These are phyloP conservation scores for Penicillium brevicompactum DNA, from an alignment of 2,329 filamentous ascomycete species.

Conservation along the genomic window DNA sequence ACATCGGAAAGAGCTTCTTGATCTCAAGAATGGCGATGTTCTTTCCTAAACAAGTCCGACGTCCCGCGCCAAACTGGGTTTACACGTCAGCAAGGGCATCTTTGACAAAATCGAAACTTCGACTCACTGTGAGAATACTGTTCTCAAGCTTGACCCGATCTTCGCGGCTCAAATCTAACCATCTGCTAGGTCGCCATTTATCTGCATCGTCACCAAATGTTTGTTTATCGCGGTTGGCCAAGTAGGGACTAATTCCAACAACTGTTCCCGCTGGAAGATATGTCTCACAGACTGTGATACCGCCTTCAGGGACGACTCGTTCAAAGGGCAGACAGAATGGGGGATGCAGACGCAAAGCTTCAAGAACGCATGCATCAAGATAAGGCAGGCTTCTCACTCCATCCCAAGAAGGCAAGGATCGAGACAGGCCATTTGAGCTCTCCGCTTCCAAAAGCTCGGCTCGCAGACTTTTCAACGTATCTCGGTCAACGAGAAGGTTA, in stretches of 20 bases:
- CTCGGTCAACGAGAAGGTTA: conserved; percentile 12
- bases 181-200: conserved; percentile 23
- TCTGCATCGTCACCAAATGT: conserved; percentile 25
- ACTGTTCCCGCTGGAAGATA: conserved; percentile 12
- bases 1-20: conserved; percentile 22
- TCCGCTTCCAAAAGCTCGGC: conserved; percentile 20
- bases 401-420: background rate
- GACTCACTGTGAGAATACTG: conserved; percentile 21
- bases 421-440: background rate
- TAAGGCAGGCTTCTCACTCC: conserved; percentile 40
- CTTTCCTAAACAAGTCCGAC: conserved; percentile 12
- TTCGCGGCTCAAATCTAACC: conserved; percentile 15
- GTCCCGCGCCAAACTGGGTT: conserved; percentile 11
- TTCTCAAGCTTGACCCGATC: conserved; percentile 15
- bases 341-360: conserved; percentile 50
- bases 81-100: background rate
- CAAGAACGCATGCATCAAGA: conserved; percentile 54
- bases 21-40: conserved; percentile 25
- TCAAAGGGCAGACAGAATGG: conserved; percentile 23
- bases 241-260: conserved; percentile 15
- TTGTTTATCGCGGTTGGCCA: conserved; percentile 17
- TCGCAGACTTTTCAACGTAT: conserved; percentile 12
- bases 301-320: conserved; percentile 13
- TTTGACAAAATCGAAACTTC: background rate
- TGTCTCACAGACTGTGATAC: background rate